These are phyloP conservation scores for Haberlea rhodopensis DNA, from an alignment of 257 asterid genomes.

Conservation along the genomic window DNA sequence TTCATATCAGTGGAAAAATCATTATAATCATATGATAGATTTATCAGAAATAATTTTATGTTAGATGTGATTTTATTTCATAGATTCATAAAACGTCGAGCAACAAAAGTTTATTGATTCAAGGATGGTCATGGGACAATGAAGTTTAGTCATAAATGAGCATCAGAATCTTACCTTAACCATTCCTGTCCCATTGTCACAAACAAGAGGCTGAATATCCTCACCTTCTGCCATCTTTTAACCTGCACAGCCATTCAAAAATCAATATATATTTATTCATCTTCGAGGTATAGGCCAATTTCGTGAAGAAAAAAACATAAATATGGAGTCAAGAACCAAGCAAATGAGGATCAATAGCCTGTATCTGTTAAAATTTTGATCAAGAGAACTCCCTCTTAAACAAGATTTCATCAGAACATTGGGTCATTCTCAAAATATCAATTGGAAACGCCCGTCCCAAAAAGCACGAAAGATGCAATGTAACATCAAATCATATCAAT, in stretches of 20 bases:
- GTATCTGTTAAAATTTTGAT: not conserved
- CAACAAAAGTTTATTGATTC: not conserved
- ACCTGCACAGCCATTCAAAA: not conserved
- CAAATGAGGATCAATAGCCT: not conserved
- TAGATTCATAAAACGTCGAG: not conserved
- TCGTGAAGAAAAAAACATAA: not conserved
- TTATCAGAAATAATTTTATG: not conserved
- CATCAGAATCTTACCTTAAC: constrained; percentile 35
- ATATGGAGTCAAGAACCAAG: not conserved
- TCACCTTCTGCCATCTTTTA: constrained; percentile 41
- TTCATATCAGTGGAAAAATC: too few relatives aligned
- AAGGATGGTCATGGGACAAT: not conserved
- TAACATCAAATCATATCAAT: constrained; percentile 6
- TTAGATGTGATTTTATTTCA: not conserved
- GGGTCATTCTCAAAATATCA: not conserved
- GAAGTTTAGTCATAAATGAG: not conserved
- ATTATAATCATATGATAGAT: too few relatives aligned
- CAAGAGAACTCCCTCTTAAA: not conserved
- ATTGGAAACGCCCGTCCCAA: not conserved
- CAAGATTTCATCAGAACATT: not conserved
- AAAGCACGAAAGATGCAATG: constrained; percentile 9
- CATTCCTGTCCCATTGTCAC: constrained; percentile 57
- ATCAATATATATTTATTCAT: not conserved
- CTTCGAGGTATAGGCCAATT: not conserved
- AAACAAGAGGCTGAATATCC: constrained; percentile 50